Percentiles rank a stretch among this genome's conserved stretches.
phyloP scores from a whole-genome alignment of 1,284 basidiomycete genomes.

The Marasmius fiardii region DNA sequence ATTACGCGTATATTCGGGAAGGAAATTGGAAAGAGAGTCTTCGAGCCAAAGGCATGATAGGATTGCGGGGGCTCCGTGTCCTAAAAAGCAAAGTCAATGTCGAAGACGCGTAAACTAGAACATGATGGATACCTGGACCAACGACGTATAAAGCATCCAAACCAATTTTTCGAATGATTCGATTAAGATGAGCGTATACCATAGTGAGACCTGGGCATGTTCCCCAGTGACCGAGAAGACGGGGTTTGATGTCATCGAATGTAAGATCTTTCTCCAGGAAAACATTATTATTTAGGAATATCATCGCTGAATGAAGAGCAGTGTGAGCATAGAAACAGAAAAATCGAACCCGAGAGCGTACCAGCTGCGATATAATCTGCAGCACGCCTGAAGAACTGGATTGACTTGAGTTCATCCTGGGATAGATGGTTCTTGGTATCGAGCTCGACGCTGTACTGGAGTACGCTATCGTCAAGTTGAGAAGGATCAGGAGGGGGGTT shows the following conservation, averaged over 20 bases:
- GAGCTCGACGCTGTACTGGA: slow-evolving; percentile 42
- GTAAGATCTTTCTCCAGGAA: slow-evolving; percentile 59
- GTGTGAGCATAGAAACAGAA: neutral
- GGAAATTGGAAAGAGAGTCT: slow-evolving; percentile 71
- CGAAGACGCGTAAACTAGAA: neutral
- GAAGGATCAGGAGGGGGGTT: slow-evolving; percentile 66
- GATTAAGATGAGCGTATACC: slow-evolving; percentile 79
- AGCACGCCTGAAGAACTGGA: slow-evolving; percentile 54
- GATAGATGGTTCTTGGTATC: slow-evolving; percentile 41
- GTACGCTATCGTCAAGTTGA: slow-evolving; percentile 48
- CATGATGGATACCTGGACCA: slow-evolving; percentile 51
- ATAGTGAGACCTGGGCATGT: slow-evolving; percentile 78
- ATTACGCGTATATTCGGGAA: slow-evolving; percentile 69
- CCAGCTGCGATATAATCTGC: slow-evolving; percentile 68
- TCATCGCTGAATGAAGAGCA: slow-evolving; percentile 53
- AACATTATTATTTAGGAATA: slow-evolving; percentile 77
- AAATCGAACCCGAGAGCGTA: slow-evolving; percentile 22
- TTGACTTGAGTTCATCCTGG: slow-evolving; percentile 43
- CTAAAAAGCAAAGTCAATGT: slow-evolving; percentile 23
- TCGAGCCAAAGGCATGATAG: slow-evolving; percentile 82
- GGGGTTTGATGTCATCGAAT: slow-evolving; percentile 70
- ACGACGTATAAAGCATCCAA: slow-evolving; percentile 69
- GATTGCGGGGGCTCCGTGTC: slow-evolving; percentile 81
- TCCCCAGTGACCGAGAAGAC: slow-evolving; percentile 78
- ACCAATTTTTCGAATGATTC: slow-evolving; percentile 62